Evolutionary conservation across 2,329 filamentous ascomycete species (phyloP), one percentile per base, ranked within the genome.

Genomic region (Gaeumannomyces tritici): DNA sequence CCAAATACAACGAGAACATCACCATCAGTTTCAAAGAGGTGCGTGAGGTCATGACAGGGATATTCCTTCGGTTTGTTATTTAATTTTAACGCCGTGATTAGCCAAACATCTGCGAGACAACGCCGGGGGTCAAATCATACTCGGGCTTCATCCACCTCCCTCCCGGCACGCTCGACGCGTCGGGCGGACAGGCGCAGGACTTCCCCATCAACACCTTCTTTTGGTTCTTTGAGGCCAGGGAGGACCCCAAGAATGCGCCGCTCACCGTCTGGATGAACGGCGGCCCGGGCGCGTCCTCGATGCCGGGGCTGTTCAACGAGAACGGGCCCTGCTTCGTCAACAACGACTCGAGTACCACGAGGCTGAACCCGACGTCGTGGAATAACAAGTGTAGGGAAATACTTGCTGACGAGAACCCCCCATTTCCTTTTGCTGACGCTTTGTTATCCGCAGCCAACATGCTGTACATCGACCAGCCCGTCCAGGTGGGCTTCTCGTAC

Each of bases 401-500:
- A 7, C 7, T n/a, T 1, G 5, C 3, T 6, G 5, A 6, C 6
- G 2, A 28, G 18, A 15, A 33, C 13, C 24, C 29, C 2, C 13
- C 1, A 11, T 5, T 4, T 12, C 0, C 9, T 4, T 12, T 1
- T n/a, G n/a, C 51, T 61, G 31, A 61, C 24, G 21, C 6, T 8
- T 26, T 5, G 31, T 15, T 21, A 8, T 13, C 2, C 18, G 4
- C 28, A 61, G 81, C 78, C 63, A 85, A 86, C 64, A 80, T 86
- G 77, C 77, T 88, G 9, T 87, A 85, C 70, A 84, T 88, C 65
- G 85, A 88, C 67, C 59, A 91, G 82, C 87, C 87, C 28, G 86
- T 87, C 65, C 86, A 90, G 73, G 83, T 90, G 59, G 84, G 85
- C 29, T 86, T 89, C 66, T 89, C 86, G 2, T 86, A 84, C 69